Conservation (phyloP, 768 basidiomycete species). For the Amanita inopinata region DNA sequence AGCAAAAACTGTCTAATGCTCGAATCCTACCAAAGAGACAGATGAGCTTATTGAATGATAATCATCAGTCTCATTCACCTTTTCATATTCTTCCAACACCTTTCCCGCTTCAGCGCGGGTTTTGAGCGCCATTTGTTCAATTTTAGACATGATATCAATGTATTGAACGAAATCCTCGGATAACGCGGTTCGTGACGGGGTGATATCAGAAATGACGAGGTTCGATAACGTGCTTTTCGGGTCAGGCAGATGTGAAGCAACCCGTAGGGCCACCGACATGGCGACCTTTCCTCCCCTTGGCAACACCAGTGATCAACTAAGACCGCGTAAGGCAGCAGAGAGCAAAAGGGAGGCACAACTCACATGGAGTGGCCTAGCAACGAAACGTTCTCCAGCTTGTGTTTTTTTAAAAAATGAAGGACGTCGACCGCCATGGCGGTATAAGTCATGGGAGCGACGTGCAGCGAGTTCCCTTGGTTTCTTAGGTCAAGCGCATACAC, state of each 20-base stretch:
- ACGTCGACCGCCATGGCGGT: constrained; percentile 74
- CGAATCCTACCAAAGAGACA: too few species aligned
- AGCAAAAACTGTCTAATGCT: constrained; percentile 74
- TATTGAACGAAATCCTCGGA: constrained; percentile 62
- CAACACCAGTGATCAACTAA: constrained; percentile 4
- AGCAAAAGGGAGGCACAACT: constrained; percentile 17
- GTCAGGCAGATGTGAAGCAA: constrained; percentile 21
- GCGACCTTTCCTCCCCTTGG: constrained; percentile 80
- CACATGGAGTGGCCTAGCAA: constrained; percentile 90
- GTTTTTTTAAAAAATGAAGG: constrained; percentile 48
- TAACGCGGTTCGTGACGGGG: constrained; percentile 50
- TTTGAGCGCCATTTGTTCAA: constrained; percentile 48
- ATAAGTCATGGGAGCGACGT: constrained; percentile 66
- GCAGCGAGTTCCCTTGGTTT: constrained; percentile 85
- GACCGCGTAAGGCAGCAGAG: background rate
- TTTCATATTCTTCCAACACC: constrained; percentile 51
- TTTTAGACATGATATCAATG: constrained; percentile 45
- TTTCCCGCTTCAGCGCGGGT: constrained; percentile 63
- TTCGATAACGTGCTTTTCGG: constrained; percentile 35
- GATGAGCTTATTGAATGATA: background rate
- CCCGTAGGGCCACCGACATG: constrained; percentile 51
- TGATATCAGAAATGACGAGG: constrained; percentile 75
- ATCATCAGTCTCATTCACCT: constrained; percentile 27
- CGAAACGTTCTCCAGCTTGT: constrained; percentile 49
- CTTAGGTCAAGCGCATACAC: constrained; percentile 78